Conservation (phyloP, 1,139 yeast genomes). For the Starmera stellimalicola region DNA sequence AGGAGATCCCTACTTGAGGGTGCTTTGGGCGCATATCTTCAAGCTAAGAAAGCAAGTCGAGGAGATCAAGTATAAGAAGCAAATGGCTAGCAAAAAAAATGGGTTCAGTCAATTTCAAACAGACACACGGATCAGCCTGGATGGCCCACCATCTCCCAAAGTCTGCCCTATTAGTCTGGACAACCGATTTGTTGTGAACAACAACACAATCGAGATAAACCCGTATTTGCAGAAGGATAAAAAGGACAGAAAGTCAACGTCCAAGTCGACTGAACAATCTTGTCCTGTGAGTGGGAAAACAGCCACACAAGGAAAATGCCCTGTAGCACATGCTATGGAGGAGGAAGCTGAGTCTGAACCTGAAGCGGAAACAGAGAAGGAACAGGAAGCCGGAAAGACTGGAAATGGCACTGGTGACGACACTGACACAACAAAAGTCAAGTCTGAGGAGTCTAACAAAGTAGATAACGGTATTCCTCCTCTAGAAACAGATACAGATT, state of each 20-base stretch:
- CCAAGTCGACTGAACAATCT: slow-evolving; percentile 1
- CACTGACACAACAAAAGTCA: no score
- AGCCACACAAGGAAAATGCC: slow-evolving; percentile 14
- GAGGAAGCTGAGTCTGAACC: slow-evolving; percentile 2
- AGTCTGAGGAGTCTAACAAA: no score
- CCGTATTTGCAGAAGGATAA: slow-evolving; percentile 2
- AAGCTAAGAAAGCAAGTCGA: slow-evolving; percentile 35
- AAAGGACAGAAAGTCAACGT: background rate
- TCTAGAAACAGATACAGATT: no score
- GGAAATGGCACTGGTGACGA: background rate
- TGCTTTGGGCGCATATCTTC: slow-evolving; percentile 41
- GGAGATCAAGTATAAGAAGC: slow-evolving; percentile 12
- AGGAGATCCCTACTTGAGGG: slow-evolving; percentile 41
- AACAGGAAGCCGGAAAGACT: background rate
- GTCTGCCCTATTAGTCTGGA: background rate
- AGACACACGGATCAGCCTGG: background rate
- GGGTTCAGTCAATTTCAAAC: background rate
- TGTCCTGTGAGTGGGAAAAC: slow-evolving; percentile 17
- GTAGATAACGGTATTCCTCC: no score
- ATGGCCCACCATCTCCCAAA: background rate
- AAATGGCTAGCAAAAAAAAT: background rate
- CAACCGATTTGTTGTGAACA: background rate
- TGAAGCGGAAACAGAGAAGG: slow-evolving; percentile 1
- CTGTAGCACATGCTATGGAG: slow-evolving; percentile 14
- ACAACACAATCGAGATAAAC: background rate